Base-by-base conservation (phyloP, 768 basidiomycete genomes). In the Naganishia onofrii region DNA sequence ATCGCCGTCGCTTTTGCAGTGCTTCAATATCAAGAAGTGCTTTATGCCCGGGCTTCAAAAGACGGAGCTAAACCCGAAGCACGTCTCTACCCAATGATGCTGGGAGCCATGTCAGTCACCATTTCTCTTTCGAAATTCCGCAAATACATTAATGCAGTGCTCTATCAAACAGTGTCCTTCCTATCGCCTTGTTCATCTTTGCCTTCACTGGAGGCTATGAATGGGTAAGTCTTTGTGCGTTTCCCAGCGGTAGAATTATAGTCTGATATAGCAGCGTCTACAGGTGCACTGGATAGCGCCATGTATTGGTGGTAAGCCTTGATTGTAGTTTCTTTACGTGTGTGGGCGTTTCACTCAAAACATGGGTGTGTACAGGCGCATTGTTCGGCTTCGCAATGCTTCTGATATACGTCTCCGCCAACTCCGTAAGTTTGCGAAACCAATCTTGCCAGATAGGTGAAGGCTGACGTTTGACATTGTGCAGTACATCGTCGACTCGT, bases 281-380 rank as follows among this genome's bases (percentile, higher is more conserved):
- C 48, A 51, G 48, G 48, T 87, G 0, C 86, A 86, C 70, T 93
- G 91, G 91, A 86, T 91, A 56, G 87, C 82, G 0, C 84, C 86
- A 1, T 88, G 90, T 72, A 83, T 90, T 29, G 89, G 88, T 26
- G 48, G 48, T 51, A 51, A 51, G 48, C 48, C n/a, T 51, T 23
- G 48, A 26, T 8, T 7, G 23, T 51, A 1, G 4, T 3, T 4
- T 8, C 23, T 23, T 3, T n/a, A 1, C n/a, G 6, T 23, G n/a
- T n/a, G n/a, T n/a, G 7, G 48, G n/a, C n/a, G 3, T 51, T n/a
- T 26, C 48, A 15, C 13, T 42, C 2, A 42, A 8, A 2, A 7
- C 15, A 2, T 15, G 15, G 2, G 42, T 42, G 42, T 51, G 3
- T 23, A 12, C 21, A 58, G 57, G 57, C 17, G 6, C 88, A 0